Percentiles rank a stretch among this genome's conserved stretches.
phyloP scores from a whole-genome alignment of 768 basidiomycete genomes.

The Lactifluus subvellereus region DNA sequence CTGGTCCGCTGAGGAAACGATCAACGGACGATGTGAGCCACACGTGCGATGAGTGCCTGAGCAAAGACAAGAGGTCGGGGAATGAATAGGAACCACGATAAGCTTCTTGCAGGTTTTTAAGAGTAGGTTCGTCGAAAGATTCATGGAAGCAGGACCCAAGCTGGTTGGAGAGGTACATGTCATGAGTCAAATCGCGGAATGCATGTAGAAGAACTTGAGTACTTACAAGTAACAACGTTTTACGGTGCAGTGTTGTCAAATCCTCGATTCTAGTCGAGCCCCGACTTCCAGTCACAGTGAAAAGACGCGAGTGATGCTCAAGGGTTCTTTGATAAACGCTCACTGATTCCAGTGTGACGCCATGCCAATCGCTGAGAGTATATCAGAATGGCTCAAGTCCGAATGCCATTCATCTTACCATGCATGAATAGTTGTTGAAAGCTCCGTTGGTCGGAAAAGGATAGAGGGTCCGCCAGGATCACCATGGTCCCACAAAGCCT shows the following conservation, averaged over 20 bases:
- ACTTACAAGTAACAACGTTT: conserved; percentile 10
- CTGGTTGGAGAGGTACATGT: background rate
- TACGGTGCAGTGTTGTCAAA: conserved; percentile 4
- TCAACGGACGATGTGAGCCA: conserved; percentile 6
- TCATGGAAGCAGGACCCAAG: conserved; percentile 14
- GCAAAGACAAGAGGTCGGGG: conserved; percentile 1
- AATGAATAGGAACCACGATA: background rate
- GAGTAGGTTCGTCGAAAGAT: conserved; percentile 18
- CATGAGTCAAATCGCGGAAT: background rate
- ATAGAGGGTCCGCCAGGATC: conserved; percentile 14
- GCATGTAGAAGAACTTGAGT: background rate
- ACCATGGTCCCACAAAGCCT: conserved; percentile 19
- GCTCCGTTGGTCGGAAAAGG: conserved; percentile 18
- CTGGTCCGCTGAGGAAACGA: conserved; percentile 3
- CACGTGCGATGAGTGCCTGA: conserved; percentile 15
- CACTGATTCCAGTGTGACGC: conserved; percentile 7
- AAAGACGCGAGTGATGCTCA: conserved; percentile 9
- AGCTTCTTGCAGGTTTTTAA: background rate
- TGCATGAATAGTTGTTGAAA: conserved; percentile 6
- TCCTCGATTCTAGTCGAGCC: conserved; percentile 9
- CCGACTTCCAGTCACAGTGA: conserved; percentile 2
- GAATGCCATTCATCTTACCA: conserved; percentile 9
- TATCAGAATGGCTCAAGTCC: background rate
- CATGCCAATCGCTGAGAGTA: conserved; percentile 15
- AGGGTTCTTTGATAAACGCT: conserved; percentile 5